Conservation (phyloP, 192 early-diverging fungal species). For the Linnemannia exigua region DNA sequence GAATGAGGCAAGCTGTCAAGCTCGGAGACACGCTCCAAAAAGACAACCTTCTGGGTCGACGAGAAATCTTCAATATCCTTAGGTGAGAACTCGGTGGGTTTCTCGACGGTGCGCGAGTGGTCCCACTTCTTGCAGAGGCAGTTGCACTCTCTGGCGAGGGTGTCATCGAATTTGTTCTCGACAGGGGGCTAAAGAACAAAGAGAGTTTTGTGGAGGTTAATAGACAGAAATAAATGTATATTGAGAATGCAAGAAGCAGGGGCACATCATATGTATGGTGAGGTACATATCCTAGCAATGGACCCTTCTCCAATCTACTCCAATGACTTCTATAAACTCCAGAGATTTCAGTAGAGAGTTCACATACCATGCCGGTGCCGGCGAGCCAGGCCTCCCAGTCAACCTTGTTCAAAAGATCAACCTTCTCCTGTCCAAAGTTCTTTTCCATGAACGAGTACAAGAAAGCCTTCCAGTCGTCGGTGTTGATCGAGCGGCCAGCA, state of each 20-base stretch:
- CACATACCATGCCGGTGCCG: conserved; percentile 85
- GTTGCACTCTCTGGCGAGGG: conserved; percentile 85
- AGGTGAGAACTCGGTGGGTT: conserved; percentile 69
- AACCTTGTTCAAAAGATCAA: conserved; percentile 79
- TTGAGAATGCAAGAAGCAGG: neutral
- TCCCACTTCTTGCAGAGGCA: conserved; percentile 87
- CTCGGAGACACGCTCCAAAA: conserved; percentile 83
- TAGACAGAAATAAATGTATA: neutral
- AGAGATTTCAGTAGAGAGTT: neutral
- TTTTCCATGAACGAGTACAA: conserved; percentile 85
- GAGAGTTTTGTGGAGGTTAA: conserved; percentile 12
- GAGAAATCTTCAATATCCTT: conserved; percentile 78
- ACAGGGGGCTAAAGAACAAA: conserved; percentile 75
- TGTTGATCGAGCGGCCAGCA: conserved; percentile 90
- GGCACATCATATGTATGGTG: no score
- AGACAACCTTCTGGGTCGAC: conserved; percentile 80
- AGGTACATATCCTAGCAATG: neutral
- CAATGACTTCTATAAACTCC: neutral
- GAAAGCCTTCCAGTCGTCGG: conserved; percentile 88
- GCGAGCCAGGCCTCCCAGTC: conserved; percentile 95
- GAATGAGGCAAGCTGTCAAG: conserved; percentile 70
- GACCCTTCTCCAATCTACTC: neutral
- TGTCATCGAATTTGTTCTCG: conserved; percentile 85
- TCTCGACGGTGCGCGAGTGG: conserved; percentile 62
- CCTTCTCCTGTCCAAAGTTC: conserved; percentile 73